Evolutionary conservation across 257 asterid genomes (phyloP).

Genomic region (Apocynum venetum): DNA sequence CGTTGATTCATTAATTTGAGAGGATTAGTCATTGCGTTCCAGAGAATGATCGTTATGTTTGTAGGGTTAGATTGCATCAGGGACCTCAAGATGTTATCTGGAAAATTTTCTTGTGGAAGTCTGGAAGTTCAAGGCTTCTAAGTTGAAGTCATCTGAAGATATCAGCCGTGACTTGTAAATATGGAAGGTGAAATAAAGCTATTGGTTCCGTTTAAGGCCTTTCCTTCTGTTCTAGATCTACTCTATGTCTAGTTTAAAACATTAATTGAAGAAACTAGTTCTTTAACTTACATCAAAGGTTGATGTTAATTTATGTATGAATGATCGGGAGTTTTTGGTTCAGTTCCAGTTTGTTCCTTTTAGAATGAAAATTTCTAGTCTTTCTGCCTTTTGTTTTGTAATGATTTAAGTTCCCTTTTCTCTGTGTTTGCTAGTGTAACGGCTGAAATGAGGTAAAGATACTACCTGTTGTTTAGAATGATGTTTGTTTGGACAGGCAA

Average conservation of each 20-base stretch:
- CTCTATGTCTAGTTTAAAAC: neutral
- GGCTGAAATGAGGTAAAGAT: too few species aligned
- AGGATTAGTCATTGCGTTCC: constrained; percentile 9
- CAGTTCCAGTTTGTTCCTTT: neutral
- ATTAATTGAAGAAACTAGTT: constrained; percentile 12
- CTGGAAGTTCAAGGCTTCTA: constrained; percentile 30
- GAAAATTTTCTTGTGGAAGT: constrained; percentile 29
- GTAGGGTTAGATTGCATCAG: constrained; percentile 49
- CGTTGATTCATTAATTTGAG: constrained; percentile 1
- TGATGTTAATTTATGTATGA: too few species aligned
- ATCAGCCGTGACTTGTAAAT: constrained; percentile 16
- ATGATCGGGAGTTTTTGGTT: too few species aligned
- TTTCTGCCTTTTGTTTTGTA: neutral
- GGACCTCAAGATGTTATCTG: constrained; percentile 21
- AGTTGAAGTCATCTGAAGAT: constrained; percentile 11
- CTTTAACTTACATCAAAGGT: neutral
- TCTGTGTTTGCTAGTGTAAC: neutral
- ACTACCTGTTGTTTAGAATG: too few species aligned
- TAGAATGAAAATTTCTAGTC: neutral
- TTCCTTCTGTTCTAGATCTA: neutral
- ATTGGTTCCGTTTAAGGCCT: neutral
- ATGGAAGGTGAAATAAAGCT: neutral
- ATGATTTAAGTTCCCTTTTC: neutral
- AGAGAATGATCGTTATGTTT: constrained; percentile 8
- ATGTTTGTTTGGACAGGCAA: too few species aligned